phyloP scores from a whole-genome alignment of 2,329 filamentous ascomycete species.

The Exophiala spinifera region DNA sequence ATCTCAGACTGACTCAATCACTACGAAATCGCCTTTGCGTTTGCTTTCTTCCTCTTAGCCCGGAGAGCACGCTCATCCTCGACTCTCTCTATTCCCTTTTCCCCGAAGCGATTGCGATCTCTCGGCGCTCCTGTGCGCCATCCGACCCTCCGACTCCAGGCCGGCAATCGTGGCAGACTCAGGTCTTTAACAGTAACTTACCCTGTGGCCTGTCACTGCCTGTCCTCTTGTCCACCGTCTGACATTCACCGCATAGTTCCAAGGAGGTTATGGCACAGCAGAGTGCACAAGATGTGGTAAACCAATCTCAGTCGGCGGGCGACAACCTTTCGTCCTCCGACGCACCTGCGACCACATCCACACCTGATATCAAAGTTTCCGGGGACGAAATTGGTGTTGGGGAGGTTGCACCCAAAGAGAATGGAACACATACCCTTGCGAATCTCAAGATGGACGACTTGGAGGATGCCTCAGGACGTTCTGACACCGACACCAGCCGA shows the following conservation, averaged over 20 bases:
- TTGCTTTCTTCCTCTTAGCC: constrained; percentile 15
- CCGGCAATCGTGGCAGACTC: constrained; percentile 26
- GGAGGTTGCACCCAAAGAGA: constrained; percentile 43
- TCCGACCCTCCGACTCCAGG: constrained; percentile 11
- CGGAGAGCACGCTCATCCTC: constrained; percentile 5
- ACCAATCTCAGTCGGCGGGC: constrained; percentile 66
- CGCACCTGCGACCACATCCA: constrained; percentile 61
- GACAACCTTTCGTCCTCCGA: constrained; percentile 60
- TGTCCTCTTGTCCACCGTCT: constrained; percentile 29
- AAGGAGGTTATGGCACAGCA: constrained; percentile 71
- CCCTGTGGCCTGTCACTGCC: neutral
- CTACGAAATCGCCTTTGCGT: constrained; percentile 17
- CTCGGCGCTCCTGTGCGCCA: constrained; percentile 10
- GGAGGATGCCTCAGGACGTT: constrained; percentile 52
- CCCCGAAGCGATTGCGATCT: constrained; percentile 5
- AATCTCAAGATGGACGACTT: constrained; percentile 28
- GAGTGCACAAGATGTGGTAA: constrained; percentile 68
- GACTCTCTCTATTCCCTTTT: neutral
- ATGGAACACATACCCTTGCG: constrained; percentile 35
- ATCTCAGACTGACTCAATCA: constrained; percentile 17
- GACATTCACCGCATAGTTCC: constrained; percentile 43
- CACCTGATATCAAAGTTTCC: constrained; percentile 39
- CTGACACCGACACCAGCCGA: constrained; percentile 60
- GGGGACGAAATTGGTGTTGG: constrained; percentile 41
- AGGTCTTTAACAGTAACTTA: constrained; percentile 22